Conservation (phyloP, 2,329 filamentous ascomycete species). For the Blumeria hordei region DNA sequence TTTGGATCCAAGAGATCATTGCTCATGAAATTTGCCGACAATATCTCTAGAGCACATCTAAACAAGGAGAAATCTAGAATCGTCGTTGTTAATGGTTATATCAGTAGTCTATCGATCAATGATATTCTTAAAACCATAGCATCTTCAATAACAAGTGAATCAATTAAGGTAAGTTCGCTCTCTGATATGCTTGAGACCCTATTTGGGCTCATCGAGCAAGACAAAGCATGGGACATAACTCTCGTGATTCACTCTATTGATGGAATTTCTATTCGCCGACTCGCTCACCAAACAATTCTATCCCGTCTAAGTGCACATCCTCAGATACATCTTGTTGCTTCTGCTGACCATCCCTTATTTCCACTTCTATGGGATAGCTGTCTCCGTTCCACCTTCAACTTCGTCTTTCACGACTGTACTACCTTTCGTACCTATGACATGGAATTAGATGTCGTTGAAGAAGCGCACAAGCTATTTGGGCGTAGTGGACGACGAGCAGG, state of each 20-base stretch:
- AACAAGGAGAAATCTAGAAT: constrained; percentile 25
- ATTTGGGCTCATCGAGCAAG: constrained; percentile 31
- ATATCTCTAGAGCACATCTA: constrained; percentile 27
- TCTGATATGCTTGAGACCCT: constrained; percentile 44
- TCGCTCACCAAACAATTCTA: constrained; percentile 44
- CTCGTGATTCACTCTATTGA: constrained; percentile 76
- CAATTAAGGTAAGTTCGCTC: not conserved
- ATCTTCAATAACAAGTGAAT: constrained; percentile 24
- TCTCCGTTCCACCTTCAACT: constrained; percentile 59
- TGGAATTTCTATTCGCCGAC: constrained; percentile 47
- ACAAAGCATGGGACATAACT: constrained; percentile 26
- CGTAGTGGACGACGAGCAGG: constrained; percentile 57
- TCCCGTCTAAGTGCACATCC: constrained; percentile 54
- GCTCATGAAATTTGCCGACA: constrained; percentile 48
- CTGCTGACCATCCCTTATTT: constrained; percentile 73
- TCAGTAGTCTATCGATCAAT: constrained; percentile 36
- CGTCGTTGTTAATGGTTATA: constrained; percentile 72
- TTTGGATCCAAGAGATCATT: constrained; percentile 72
- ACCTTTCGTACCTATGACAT: constrained; percentile 55
- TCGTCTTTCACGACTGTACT: constrained; percentile 82
- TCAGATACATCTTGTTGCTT: constrained; percentile 48
- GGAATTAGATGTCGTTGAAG: constrained; percentile 69
- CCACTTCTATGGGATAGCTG: constrained; percentile 73
- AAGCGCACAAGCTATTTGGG: constrained; percentile 69
- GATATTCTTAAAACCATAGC: constrained; percentile 49